Percentiles rank a stretch among this genome's conserved stretches.
Conservation (phyloP, 352 stramenopile genomes). For the Globisporangium emineosum region DNA sequence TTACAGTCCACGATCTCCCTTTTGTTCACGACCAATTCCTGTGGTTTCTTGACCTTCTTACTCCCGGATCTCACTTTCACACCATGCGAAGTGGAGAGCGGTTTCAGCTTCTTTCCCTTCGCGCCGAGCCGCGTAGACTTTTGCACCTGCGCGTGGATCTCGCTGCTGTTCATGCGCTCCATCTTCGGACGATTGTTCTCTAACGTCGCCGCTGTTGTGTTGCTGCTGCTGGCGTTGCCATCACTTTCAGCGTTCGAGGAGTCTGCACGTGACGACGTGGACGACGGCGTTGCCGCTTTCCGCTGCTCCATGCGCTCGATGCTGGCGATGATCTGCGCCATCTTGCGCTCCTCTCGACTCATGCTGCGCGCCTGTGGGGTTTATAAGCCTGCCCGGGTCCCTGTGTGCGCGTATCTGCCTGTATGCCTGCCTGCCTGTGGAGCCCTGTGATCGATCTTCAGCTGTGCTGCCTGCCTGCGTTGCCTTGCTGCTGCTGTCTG, state of each 20-base stretch:
- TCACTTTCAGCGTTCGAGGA: slow-evolving; percentile 12
- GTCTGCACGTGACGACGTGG: slow-evolving; percentile 17
- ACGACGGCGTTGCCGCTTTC: slow-evolving; percentile 25
- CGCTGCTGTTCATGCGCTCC: slow-evolving; percentile 18
- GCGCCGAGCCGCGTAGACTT: slow-evolving; percentile 14
- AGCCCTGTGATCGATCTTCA: too few species aligned
- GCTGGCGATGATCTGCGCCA: slow-evolving; percentile 75
- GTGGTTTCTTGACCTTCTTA: slow-evolving; percentile 12
- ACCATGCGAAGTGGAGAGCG: slow-evolving; percentile 22
- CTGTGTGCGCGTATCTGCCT: background rate
- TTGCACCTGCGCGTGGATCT: slow-evolving; percentile 31
- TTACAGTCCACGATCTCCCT: slow-evolving; percentile 23
- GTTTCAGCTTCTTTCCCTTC: slow-evolving; percentile 39
- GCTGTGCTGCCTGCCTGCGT: background rate
- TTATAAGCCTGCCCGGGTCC: background rate
- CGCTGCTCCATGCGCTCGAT: slow-evolving; percentile 80
- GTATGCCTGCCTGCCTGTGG: background rate
- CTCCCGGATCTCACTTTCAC: slow-evolving; percentile 17
- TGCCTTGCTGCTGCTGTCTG: background rate
- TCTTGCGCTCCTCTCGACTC: slow-evolving; percentile 76
- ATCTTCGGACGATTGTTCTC: background rate
- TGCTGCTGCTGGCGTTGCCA: slow-evolving; percentile 21
- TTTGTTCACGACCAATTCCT: slow-evolving; percentile 12
- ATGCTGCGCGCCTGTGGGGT: slow-evolving; percentile 23
- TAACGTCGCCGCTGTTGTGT: background rate